Percentiles rank a stretch among this genome's conserved stretches.
Evolutionary conservation across 352 stramenopile species (phyloP).

Genomic region (Phytophthora sp.): DNA sequence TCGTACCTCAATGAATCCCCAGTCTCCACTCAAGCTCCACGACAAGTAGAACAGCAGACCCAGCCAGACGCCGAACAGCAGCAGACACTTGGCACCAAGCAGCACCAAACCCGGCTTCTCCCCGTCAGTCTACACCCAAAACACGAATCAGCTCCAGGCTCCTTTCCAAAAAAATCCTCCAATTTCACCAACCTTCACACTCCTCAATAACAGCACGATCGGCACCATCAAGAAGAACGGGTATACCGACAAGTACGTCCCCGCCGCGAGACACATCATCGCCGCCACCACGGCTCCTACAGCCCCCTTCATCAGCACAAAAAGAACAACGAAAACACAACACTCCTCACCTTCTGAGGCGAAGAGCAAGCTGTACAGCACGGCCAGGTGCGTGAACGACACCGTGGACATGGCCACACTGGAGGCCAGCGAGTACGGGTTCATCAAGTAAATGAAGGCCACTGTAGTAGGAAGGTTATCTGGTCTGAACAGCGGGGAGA

Average conservation of each 20-base stretch:
- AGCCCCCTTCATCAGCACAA: conserved; percentile 1
- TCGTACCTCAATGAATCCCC: conserved; percentile 67
- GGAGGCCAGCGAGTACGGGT: conserved; percentile 77
- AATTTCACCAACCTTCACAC: conserved; percentile 13
- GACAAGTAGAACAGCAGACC: conserved; percentile 60
- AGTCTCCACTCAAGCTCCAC: conserved; percentile 53
- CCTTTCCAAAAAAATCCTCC: too few relatives aligned
- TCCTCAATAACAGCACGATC: conserved; percentile 52
- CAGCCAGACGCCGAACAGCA: conserved; percentile 31
- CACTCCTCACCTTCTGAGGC: conserved; percentile 62
- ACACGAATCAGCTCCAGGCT: neutral
- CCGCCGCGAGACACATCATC: conserved; percentile 60
- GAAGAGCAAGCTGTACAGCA: conserved; percentile 78
- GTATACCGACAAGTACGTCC: conserved; percentile 83
- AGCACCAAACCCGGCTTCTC: neutral
- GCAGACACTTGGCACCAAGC: conserved; percentile 24
- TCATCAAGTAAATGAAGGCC: conserved; percentile 73
- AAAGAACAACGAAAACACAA: neutral
- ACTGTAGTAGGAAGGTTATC: conserved; percentile 51
- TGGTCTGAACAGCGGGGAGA: conserved; percentile 70
- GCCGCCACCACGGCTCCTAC: conserved; percentile 48
- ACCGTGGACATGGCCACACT: conserved; percentile 76
- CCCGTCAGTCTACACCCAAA: neutral
- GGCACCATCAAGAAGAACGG: conserved; percentile 65
- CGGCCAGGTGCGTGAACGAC: conserved; percentile 63